Evolutionary conservation across 345 rosid species (phyloP).

Genomic region (Euphorbia tirucalli): DNA sequence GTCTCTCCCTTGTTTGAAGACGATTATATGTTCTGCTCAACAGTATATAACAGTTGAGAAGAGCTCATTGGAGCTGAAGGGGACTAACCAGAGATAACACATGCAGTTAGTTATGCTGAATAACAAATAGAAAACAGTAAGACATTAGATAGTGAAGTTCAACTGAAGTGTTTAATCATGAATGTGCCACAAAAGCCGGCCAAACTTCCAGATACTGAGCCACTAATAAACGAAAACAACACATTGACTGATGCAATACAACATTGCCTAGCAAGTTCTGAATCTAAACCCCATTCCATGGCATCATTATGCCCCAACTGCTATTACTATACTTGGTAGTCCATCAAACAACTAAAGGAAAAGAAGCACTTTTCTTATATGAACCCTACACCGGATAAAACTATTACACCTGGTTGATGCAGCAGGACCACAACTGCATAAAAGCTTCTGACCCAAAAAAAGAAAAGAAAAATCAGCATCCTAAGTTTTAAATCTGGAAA

Average conservation of each 20-base stretch:
- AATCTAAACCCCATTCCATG: slow-evolving; percentile 12
- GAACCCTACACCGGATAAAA: slow-evolving; percentile 16
- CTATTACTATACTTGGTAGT: neutral
- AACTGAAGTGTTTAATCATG: neutral
- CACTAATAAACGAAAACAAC: slow-evolving; percentile 1
- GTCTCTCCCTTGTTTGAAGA: neutral
- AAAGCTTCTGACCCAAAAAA: neutral
- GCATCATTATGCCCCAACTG: slow-evolving; percentile 2
- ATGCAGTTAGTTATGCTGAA: neutral
- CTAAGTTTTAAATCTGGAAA: neutral
- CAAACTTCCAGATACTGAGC: neutral
- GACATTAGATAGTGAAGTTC: neutral
- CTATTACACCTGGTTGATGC: slow-evolving; percentile 12
- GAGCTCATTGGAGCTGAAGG: neutral
- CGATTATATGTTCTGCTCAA: neutral
- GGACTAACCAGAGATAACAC: neutral
- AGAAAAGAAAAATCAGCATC: neutral
- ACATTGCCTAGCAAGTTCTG: slow-evolving; percentile 13
- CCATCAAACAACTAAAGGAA: neutral
- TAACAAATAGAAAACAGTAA: neutral
- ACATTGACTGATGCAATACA: slow-evolving; percentile 1
- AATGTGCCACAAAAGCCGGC: neutral
- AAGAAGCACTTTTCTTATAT: slow-evolving; percentile 5
- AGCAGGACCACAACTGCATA: slow-evolving; percentile 14
- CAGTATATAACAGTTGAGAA: neutral